Evolutionary conservation across 495 filamentous ascomycete species (phyloP).

Genomic region (Lasiosphaeria hispida): DNA sequence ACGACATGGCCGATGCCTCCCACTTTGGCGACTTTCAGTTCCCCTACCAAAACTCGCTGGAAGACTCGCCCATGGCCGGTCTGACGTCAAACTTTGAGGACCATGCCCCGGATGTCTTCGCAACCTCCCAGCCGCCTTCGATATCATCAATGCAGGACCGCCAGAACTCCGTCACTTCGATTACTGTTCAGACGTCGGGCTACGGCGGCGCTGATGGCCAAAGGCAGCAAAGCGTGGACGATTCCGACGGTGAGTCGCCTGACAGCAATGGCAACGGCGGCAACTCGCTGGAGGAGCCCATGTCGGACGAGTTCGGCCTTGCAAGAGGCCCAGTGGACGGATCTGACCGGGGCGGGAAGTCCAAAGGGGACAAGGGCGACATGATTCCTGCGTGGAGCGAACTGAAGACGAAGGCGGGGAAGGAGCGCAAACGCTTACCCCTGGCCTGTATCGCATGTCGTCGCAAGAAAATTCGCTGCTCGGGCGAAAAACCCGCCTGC

Average conservation of each 20-base stretch:
- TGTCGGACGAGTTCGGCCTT: constrained; percentile 54
- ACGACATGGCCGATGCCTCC: constrained; percentile 34
- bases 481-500: constrained; percentile 94
- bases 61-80: constrained; percentile 40
- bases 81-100: constrained; percentile 35
- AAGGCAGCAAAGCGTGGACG: constrained; percentile 37
- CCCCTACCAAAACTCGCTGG: constrained; percentile 39
- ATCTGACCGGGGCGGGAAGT: constrained; percentile 48
- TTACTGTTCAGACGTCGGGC: constrained; percentile 30
- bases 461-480: constrained; percentile 96
- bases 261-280: constrained; percentile 45
- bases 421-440: constrained; percentile 89
- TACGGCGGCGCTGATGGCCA: constrained; percentile 23
- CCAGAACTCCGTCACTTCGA: constrained; percentile 38
- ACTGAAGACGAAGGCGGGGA: constrained; percentile 96
- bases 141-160: constrained; percentile 41
- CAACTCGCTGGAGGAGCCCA: constrained; percentile 47
- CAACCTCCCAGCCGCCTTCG: constrained; percentile 33
- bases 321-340: constrained; percentile 46
- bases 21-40: constrained; percentile 49
- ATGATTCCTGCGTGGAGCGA: constrained; percentile 82
- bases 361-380: constrained; percentile 58
- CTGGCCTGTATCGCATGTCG: constrained; percentile 95
- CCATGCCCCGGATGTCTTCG: constrained; percentile 39
- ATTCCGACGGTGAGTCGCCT: constrained; percentile 48